phyloP scores from a whole-genome alignment of 176 grass and related monocot genomes.

The Raddia distichophylla region DNA sequence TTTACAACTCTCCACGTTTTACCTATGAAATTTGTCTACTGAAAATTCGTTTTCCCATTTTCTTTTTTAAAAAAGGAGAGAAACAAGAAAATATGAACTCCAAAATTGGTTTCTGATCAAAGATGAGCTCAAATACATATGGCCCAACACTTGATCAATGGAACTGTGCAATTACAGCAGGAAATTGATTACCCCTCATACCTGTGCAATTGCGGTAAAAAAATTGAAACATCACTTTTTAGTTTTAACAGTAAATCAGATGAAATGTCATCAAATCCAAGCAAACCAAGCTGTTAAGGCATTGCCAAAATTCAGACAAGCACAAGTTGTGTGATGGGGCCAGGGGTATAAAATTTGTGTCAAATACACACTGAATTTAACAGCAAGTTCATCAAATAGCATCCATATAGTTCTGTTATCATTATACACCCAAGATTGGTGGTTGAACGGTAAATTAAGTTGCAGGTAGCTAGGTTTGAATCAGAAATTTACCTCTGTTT shows the following conservation, averaged over 20 bases:
- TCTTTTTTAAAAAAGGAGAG: neutral
- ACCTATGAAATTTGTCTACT: neutral
- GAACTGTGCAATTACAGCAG: neutral
- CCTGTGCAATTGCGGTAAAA: no score
- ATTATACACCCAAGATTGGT: conserved; percentile 1
- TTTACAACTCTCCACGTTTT: neutral
- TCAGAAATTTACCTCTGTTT: conserved; percentile 72
- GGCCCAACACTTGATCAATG: neutral
- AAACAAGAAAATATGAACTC: neutral
- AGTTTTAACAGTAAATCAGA: conserved; percentile 13
- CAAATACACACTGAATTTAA: neutral
- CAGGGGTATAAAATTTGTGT: conserved; percentile 6
- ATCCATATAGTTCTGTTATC: neutral
- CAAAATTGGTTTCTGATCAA: conserved; percentile 10
- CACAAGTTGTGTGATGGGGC: neutral
- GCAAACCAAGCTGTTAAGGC: neutral
- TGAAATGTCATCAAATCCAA: conserved; percentile 3
- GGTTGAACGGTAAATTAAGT: neutral
- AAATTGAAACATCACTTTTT: no score
- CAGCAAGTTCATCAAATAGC: neutral
- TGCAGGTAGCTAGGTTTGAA: conserved; percentile 2
- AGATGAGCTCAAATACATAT: neutral
- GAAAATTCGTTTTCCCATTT: neutral
- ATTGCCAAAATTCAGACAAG: neutral
- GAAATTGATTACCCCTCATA: no score